phyloP scores from a whole-genome alignment of 352 stramenopile genomes.

The Pythium apleroticum region DNA sequence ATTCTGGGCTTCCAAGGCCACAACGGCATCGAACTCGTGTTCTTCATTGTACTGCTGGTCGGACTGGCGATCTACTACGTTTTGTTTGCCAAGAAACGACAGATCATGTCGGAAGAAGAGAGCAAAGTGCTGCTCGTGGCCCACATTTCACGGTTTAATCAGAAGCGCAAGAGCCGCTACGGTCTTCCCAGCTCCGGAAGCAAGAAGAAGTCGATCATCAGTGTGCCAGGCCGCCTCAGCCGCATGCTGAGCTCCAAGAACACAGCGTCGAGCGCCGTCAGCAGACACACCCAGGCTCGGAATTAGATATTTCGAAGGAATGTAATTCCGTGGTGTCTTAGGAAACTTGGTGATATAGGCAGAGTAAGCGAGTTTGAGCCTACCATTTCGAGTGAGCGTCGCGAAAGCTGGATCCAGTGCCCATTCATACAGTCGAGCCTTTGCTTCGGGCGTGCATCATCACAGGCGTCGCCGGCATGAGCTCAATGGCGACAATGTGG shows the following conservation, averaged over 20 bases:
- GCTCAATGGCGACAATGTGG: background rate
- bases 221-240: background rate
- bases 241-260: constrained; percentile 2
- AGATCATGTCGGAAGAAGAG: constrained; percentile 24
- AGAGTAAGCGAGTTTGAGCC: too few relatives aligned
- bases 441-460: background rate
- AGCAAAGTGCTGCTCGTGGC: constrained; percentile 15
- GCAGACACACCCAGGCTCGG: background rate
- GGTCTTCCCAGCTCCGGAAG: background rate
- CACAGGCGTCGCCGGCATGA: constrained; percentile 2
- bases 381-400: too few relatives aligned
- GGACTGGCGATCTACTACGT: constrained; percentile 12
- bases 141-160: constrained; percentile 13
- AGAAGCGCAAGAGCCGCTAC: background rate
- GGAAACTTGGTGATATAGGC: too few relatives aligned
- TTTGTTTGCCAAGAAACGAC: constrained; percentile 10
- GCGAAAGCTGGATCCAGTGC: too few relatives aligned
- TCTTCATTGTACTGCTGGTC: constrained; percentile 8
- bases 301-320: too few relatives aligned
- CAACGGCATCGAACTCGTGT: constrained; percentile 3
- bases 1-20: constrained; percentile 22
- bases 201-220: background rate
- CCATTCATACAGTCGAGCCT: too few relatives aligned
- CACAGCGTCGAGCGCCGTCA: background rate
- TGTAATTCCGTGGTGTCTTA: too few relatives aligned